Percentiles rank a stretch among this genome's conserved stretches.
Evolutionary conservation across 306 rosid species (phyloP).

Genomic region (Phaseolus lunatus): DNA sequence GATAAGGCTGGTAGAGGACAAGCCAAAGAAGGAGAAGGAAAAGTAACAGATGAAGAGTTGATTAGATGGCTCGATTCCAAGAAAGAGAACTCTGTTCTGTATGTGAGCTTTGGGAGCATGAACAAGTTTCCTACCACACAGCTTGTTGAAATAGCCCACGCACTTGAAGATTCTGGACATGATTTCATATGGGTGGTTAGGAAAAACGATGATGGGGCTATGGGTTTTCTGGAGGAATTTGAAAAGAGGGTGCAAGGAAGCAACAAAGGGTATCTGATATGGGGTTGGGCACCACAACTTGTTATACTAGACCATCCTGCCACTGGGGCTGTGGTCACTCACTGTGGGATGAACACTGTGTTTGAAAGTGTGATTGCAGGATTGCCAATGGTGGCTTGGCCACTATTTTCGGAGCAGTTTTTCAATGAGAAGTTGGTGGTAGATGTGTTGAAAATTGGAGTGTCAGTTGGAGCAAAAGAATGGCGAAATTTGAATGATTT

Average conservation of each 20-base stretch:
- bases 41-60: background rate
- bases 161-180: background rate
- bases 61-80: background rate
- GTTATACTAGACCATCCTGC: background rate
- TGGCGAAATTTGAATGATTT: background rate
- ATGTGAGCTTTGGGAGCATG: background rate
- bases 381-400: slow-evolving; percentile 10
- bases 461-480: background rate
- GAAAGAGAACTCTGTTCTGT: background rate
- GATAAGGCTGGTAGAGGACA: background rate
- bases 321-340: background rate
- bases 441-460: slow-evolving; percentile 5
- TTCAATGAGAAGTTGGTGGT: background rate
- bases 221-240: background rate
- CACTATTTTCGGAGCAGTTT: background rate
- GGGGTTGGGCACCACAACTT: slow-evolving; percentile 8
- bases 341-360: slow-evolving; percentile 13
- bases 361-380: background rate
- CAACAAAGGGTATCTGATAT: background rate
- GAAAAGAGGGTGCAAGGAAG: background rate
- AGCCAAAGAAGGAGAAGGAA: background rate
- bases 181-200: slow-evolving; percentile 5
- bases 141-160: background rate
- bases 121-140: background rate
- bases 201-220: background rate